A percentile compares a stretch with the other conserved stretches of the same genome.
phyloP scores from a whole-genome alignment of 805 yeast species.

The Aciculoconidium aculeatum region DNA sequence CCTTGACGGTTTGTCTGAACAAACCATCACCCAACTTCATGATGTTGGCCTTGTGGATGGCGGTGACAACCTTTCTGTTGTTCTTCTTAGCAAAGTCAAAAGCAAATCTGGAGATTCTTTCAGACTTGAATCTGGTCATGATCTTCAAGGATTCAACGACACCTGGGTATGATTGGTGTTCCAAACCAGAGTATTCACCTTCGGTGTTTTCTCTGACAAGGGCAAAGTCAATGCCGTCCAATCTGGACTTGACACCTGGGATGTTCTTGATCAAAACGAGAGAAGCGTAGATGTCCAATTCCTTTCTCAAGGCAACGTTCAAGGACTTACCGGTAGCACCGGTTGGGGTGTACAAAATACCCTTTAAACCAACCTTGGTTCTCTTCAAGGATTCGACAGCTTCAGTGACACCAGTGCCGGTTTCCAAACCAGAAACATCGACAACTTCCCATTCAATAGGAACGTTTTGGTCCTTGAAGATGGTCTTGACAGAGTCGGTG shows the following conservation, averaged over 20 bases:
- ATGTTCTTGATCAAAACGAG: slow-evolving; percentile 89
- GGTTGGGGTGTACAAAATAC: slow-evolving; percentile 88
- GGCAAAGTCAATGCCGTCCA: slow-evolving; percentile 85
- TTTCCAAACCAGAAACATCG: slow-evolving; percentile 41
- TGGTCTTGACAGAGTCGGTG: slow-evolving; percentile 86
- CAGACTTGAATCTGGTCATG: slow-evolving; percentile 90
- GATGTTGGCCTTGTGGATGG: slow-evolving; percentile 98
- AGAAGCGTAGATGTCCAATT: slow-evolving; percentile 91
- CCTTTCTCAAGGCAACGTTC: slow-evolving; percentile 95
- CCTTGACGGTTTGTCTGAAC: slow-evolving; percentile 89
- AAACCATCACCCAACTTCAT: slow-evolving; percentile 98
- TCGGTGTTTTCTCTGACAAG: slow-evolving; percentile 98
- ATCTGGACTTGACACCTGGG: slow-evolving; percentile 89
- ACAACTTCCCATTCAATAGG: slow-evolving; percentile 88
- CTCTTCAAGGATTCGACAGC: slow-evolving; percentile 90
- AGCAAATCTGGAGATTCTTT: slow-evolving; percentile 96
- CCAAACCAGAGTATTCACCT: slow-evolving; percentile 98
- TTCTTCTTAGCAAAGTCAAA: slow-evolving; percentile 92
- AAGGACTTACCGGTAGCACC: slow-evolving; percentile 74
- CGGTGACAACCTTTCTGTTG: slow-evolving; percentile 88
- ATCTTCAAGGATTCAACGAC: slow-evolving; percentile 95
- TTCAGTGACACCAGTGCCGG: slow-evolving; percentile 65
- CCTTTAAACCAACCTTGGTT: slow-evolving; percentile 95
- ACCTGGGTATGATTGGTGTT: slow-evolving; percentile 96
- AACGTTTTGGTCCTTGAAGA: slow-evolving; percentile 79